Conservation (phyloP, 352 stramenopile genomes). For the Globisporangium viniferum region DNA sequence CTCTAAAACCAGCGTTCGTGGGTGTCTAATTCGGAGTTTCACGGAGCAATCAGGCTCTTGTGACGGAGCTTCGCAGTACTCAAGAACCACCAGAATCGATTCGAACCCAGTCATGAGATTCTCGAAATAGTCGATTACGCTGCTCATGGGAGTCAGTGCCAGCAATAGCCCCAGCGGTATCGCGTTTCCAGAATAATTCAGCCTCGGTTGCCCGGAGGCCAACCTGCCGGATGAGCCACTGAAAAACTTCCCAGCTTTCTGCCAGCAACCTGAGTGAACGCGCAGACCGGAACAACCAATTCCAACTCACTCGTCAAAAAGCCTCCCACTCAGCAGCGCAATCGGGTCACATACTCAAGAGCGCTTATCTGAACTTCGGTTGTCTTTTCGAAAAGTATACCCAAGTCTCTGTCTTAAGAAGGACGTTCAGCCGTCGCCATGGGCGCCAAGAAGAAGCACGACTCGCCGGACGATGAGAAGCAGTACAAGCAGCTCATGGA, state of each 20-base stretch:
- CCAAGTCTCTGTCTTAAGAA: neutral
- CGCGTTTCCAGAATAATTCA: neutral
- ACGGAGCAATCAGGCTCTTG: neutral
- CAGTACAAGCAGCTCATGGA: constrained; percentile 14
- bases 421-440: neutral
- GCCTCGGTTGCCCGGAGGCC: no score
- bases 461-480: neutral
- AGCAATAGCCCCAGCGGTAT: neutral
- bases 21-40: neutral
- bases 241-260: neutral
- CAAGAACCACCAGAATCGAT: neutral
- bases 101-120: neutral
- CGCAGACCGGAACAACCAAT: neutral
- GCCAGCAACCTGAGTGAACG: neutral
- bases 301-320: neutral
- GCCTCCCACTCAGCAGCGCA: neutral
- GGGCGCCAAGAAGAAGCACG: constrained; percentile 11
- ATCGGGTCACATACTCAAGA: neutral
- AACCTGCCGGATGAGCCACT: neutral
- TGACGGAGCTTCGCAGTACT: neutral
- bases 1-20: neutral
- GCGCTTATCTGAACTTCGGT: neutral
- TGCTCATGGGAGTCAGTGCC: neutral
- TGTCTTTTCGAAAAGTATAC: neutral
- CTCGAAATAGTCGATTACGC: neutral